These are phyloP conservation scores for Phtheirospermum japonicum DNA, from an alignment of 257 asterid species.

Conservation along the genomic window DNA sequence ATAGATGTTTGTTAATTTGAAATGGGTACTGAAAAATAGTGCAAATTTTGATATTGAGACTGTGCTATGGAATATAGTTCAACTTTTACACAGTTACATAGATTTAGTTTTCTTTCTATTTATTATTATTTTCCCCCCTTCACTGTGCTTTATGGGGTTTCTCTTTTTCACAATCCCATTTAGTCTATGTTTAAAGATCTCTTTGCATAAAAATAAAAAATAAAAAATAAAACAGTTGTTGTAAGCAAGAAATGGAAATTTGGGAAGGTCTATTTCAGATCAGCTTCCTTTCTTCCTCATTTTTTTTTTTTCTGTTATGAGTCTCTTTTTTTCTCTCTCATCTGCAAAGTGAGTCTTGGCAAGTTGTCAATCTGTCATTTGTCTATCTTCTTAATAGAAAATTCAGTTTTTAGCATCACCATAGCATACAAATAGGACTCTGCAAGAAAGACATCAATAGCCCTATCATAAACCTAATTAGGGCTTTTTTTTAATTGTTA, in stretches of 20 bases:
- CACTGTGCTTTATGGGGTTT: too few species aligned
- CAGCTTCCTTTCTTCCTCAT: conserved; percentile 40
- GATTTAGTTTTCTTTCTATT: not conserved
- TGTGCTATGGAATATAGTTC: too few species aligned
- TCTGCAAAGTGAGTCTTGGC: conserved; percentile 25
- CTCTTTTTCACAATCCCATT: not conserved
- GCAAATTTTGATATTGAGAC: too few species aligned
- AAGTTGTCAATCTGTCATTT: conserved; percentile 49
- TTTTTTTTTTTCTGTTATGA: conserved; percentile 15
- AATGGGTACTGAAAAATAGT: too few species aligned
- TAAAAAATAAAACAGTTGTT: not conserved
- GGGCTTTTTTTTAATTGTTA: too few species aligned
- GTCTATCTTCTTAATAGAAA: conserved; percentile 24
- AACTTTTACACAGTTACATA: too few species aligned
- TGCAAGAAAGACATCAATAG: conserved; percentile 25
- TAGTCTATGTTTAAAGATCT: too few species aligned
- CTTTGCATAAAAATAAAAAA: too few species aligned
- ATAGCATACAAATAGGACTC: conserved; percentile 18
- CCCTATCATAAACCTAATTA: conserved; percentile 12
- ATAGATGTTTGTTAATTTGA: too few species aligned
- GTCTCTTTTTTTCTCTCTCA: conserved; percentile 29
- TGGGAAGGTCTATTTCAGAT: conserved; percentile 36
- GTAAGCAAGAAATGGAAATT: conserved; percentile 36
- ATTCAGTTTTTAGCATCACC: not conserved
- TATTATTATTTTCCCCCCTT: too few species aligned